Evolutionary conservation across 768 basidiomycete genomes (phyloP), one percentile per base, ranked within the genome.

Genomic region (Coprinopsis cinerea): DNA sequence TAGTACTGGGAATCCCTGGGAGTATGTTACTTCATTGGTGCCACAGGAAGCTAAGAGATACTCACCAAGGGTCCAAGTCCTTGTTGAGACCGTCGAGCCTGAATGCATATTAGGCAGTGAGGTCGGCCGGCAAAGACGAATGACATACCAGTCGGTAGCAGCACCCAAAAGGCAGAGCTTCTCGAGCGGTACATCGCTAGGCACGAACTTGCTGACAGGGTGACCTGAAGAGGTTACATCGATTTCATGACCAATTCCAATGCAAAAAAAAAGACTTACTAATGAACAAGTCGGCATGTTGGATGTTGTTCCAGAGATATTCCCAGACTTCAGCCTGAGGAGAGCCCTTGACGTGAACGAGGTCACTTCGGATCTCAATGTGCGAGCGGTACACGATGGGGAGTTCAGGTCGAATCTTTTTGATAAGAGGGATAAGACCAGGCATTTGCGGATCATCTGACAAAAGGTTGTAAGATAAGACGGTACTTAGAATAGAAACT

Each of bases 51-150:
- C 2, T 25, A 27, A 32, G 2, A 25, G 2, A 11, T 13, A 58
- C 64, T 49, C 53, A 72, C 71, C 88, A 90, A 32, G 75, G 67
- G 60, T 71, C 71, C 53, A 93, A 77, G 3, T 89, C 82, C 74
- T 95, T 97, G 82, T 93, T 96, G 57, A 97, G 74, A 30, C 94
- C 94, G 66, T 97, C 94, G 50, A 97, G 82, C 78, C 86, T 86
- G 46, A 7, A 17, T 28, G 25, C 41, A 49, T 34, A 42, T 5
- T 0, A 45, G 51, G 15, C 47, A 14, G 30, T 48, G n/a, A 14
- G 5, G 39, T 26, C 35, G 15, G 7, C 5, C 23, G 15, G 4
- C 9, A 20, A 22, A 26, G 1, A 11, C 30, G 2, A 18, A n/a
- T 23, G 15, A 65, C 82, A 54, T 53, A 87, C 88, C 86, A 90